Conservation (phyloP, 352 stramenopile genomes). For the Pythium coloratum region DNA sequence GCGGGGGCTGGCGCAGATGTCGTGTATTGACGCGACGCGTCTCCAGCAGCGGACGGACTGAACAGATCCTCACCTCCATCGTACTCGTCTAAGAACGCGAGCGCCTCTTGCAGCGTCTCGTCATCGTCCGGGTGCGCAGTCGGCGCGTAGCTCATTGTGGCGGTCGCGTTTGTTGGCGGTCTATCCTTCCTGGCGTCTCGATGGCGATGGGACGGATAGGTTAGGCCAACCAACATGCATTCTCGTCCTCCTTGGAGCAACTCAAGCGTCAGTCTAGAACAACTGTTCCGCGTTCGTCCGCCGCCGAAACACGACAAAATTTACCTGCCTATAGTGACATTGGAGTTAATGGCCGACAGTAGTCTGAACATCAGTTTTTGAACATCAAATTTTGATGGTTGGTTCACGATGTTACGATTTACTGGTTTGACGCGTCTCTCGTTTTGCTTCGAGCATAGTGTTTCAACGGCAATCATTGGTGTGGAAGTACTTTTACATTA, state of each 20-base stretch:
- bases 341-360: background rate
- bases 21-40: background rate
- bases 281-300: background rate
- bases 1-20: background rate
- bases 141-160: background rate
- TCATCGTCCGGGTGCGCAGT: slow-evolving; percentile 4
- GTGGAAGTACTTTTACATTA: slow-evolving; percentile 1
- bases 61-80: slow-evolving; percentile 15
- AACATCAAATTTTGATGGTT: no score
- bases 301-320: background rate
- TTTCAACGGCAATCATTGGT: no score
- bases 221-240: no score
- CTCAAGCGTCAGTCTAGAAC: no score
- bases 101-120: slow-evolving; percentile 7
- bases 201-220: no score
- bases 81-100: slow-evolving; percentile 21
- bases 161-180: no score
- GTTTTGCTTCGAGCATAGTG: no score
- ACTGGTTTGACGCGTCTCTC: no score
- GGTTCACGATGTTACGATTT: no score
- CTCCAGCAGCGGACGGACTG: background rate
- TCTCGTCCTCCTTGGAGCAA: no score
- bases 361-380: background rate
- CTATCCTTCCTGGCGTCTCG: no score
- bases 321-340: slow-evolving; percentile 5